phyloP scores from a whole-genome alignment of 2,329 filamentous ascomycete genomes.

The Colletotrichum coccodes region DNA sequence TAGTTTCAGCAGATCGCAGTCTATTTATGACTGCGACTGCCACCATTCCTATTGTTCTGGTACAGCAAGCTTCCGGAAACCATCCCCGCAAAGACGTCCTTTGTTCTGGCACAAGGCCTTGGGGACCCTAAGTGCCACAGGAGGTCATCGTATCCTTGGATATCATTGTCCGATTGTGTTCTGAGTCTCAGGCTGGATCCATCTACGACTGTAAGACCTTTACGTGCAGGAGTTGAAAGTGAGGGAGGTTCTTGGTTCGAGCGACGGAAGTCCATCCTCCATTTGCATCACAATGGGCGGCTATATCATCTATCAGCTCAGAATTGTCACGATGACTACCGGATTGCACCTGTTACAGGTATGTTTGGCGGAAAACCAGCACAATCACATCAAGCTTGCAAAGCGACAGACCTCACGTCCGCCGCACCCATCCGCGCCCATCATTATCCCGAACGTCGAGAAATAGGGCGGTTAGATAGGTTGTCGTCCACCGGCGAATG shows the following conservation, averaged over 20 bases:
- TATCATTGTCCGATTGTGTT: not conserved
- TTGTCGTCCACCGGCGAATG: constrained; percentile 6
- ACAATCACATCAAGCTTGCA: not conserved
- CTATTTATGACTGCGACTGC: not conserved
- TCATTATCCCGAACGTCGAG: not conserved
- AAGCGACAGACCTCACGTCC: not conserved
- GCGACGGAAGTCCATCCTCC: not conserved
- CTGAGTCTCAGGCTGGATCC: not conserved
- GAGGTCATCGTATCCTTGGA: not conserved
- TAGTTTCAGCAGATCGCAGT: no score
- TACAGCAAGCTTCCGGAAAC: not conserved
- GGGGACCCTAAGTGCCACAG: not conserved
- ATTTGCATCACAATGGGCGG: not conserved
- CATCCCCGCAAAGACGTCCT: not conserved
- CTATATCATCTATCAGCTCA: not conserved
- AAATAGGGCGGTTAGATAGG: not conserved
- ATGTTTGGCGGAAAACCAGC: not conserved
- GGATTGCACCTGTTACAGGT: not conserved
- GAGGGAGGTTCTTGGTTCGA: not conserved
- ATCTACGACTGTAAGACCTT: not conserved
- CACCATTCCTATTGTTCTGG: not conserved
- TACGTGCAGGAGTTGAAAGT: not conserved
- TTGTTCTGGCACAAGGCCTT: not conserved
- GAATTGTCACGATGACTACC: no score
- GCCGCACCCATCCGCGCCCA: not conserved